Evolutionary conservation across 2,329 filamentous ascomycete genomes (phyloP), one percentile per base, ranked within the genome.

Genomic region (Fusarium paranaense): DNA sequence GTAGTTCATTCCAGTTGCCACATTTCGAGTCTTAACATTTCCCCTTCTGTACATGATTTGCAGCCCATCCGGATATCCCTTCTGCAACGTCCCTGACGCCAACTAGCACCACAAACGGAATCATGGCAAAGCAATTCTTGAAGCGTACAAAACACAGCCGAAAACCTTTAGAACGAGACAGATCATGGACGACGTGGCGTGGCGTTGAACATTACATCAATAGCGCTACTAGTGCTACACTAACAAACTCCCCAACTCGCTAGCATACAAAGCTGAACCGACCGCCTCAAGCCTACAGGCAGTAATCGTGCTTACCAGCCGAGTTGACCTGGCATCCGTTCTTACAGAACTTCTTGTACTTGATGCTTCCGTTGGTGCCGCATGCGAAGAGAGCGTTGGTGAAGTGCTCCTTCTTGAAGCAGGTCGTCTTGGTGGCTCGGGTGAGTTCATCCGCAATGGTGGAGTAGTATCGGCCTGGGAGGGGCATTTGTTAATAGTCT

Each of bases 331-430:
- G 8, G 33, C 68, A 70, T 13, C 68, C 68, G 1, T 64, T 67
- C 38, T 47, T 37, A 57, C 68, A 70, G 25, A 63, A 70, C 27
- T 50, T 27, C 45, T 67, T 61, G 38, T 47, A 70, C 32, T n/a
- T 64, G 45, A 70, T 70, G 3, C 40, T 57, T 11, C 68, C 68
- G 14, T 70, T 45, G 18, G 45, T 4, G n/a, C 68, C 64, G 33
- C 64, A 70, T 22, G n/a, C 22, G 27, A 56, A 70, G 16, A 70
- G 8, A 9, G 60, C 54, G 22, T 70, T 25, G 8, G 37, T 64
- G 30, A 70, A 38, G 22, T 70, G 62, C 14, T 56, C 52, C 38
- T 70, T 70, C 32, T 63, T 63, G 25, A 67, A 47, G 18, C 68
- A 70, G 2, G 45, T 62, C 11, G n/a, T 35, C 37, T 61, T 64